Conservation (phyloP, 2,329 filamentous ascomycete species). For the Leptodontidium sp. region DNA sequence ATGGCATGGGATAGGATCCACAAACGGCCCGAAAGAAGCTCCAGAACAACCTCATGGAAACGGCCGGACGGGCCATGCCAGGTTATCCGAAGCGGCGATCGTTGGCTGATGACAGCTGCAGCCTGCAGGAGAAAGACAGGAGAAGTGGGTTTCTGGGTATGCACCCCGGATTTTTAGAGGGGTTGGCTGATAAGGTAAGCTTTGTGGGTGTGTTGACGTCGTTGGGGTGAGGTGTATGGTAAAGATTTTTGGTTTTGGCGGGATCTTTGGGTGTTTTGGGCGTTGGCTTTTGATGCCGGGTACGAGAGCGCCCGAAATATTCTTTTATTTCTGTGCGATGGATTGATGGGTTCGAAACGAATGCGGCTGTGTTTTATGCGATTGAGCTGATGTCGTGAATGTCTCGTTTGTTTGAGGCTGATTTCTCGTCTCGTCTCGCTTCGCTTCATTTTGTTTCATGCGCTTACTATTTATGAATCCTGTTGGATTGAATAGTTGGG, state of each 20-base stretch:
- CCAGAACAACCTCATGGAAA: not conserved
- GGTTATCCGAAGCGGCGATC: not conserved
- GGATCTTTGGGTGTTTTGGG: too few relatives aligned
- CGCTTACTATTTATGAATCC: too few relatives aligned
- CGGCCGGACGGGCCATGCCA: not conserved
- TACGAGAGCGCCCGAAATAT: too few relatives aligned
- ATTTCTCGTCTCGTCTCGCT: not conserved
- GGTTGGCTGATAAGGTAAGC: not conserved
- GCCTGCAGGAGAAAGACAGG: not conserved
- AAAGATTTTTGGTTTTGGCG: too few relatives aligned
- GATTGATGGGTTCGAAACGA: too few relatives aligned
- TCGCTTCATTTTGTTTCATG: too few relatives aligned
- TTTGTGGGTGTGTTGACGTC: not conserved
- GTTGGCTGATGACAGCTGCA: not conserved
- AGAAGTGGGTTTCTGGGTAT: slow-evolving; percentile 3
- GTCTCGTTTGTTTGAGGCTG: not conserved
- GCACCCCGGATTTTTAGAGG: slow-evolving; percentile 7
- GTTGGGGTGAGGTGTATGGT: too few relatives aligned
- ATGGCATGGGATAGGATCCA: not conserved
- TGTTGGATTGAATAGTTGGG: not conserved
- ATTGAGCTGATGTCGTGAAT: not conserved
- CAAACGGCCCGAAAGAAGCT: slow-evolving; percentile 20
- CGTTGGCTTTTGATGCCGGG: too few relatives aligned
- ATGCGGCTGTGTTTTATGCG: too few relatives aligned
- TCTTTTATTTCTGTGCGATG: too few relatives aligned